Base-by-base conservation (phyloP, 2,329 filamentous ascomycete genomes). In the Ceratocystis colombiana region DNA sequence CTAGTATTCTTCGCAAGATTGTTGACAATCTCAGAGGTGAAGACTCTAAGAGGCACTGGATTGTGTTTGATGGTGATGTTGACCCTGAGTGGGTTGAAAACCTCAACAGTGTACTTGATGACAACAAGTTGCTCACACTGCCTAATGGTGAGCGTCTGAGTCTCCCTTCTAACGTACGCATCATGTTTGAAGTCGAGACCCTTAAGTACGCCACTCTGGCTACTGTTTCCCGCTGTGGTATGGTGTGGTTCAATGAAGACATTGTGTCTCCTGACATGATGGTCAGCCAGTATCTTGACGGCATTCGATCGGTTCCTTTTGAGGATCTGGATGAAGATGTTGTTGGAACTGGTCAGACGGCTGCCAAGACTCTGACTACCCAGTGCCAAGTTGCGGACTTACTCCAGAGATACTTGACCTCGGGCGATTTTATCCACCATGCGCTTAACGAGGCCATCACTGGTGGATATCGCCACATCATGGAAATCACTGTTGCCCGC, bases 21-120 rank as follows among this genome's bases (percentile, higher is more conserved):
- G 93, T 99, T 64, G 95, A 99, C 76, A 99, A 99, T 73, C 83
- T 99, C 64, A 90, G 94, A 79, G 94, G 95, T 64, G 94, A 99
- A 75, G 93, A 97, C 73, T 85, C 87, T 37, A 99, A 99, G 78
- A 86, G 94, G 66, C 94, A 99, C 76, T 99, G 94, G 94, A 97
- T 99, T 72, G 89, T 99, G 4, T 99, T 99, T 72, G 94, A 99
- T 75, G 95, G 94, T 69, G 94, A 99, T 75, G 94, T 99, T 69
- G 94, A 99, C 75, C 94, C 94, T 0, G 95, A 97, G 76, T 99
- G 94, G 94, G 94, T 99, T 70, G 94, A 99, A 75, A 99, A 99
- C 75, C 79, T 99, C 81, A 99, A 99, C 85, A 96, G 90, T 82
- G 95, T 99, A 67, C 84, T 99, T 53, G 94, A 99, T 73, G 94